A percentile compares a stretch with the other conserved stretches of the same genome.
These are phyloP conservation scores for Breviolum minutum DNA, from an alignment of 73 alveolate genomes.

Conservation along the genomic window DNA sequence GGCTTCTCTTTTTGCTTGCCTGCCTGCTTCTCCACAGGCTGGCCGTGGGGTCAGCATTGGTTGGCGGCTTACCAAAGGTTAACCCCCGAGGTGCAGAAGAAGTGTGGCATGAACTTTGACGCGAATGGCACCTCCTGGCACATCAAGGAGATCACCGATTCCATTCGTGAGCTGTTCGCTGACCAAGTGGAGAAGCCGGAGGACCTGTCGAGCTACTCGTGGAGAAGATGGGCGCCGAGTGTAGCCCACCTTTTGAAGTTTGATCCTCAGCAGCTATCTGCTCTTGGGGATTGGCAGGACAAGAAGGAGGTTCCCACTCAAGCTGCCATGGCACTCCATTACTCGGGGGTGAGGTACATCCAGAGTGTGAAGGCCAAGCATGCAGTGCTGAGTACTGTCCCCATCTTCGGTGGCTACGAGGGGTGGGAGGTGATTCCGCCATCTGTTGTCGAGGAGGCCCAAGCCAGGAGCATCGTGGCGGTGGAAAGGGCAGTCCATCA, in stretches of 20 bases:
- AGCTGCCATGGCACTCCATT: not conserved
- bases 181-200: not conserved
- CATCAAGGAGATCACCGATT: not conserved
- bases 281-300: not conserved
- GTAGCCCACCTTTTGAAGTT: not conserved
- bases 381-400: not conserved
- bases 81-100: no score
- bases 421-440: not conserved
- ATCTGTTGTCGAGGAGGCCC: not conserved
- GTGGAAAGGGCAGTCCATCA: not conserved
- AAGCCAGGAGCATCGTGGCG: not conserved
- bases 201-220: not conserved
- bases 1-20: not conserved
- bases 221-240: not conserved
- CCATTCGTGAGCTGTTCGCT: not conserved
- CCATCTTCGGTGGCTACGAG: not conserved
- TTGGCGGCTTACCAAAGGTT: not conserved
- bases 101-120: no score
- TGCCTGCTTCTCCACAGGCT: not conserved
- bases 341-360: not conserved
- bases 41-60: not conserved
- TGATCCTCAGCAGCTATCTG: not conserved
- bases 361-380: not conserved
- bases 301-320: no score
- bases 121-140: not conserved